Evolutionary conservation across 2,329 filamentous ascomycete genomes (phyloP).

Genomic region (Knoxdaviesia proteae): DNA sequence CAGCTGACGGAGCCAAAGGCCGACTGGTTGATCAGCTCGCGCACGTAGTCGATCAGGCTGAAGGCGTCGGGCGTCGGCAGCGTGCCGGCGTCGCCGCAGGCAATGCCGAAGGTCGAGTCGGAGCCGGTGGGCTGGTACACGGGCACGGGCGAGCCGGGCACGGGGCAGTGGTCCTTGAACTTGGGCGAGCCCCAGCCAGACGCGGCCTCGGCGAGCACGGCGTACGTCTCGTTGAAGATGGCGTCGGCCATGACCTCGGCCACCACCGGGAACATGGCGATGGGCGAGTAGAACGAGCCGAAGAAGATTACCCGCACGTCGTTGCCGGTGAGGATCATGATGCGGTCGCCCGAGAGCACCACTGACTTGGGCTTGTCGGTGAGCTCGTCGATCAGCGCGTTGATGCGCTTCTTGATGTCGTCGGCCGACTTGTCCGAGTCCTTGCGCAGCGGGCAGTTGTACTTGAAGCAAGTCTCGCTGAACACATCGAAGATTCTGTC

Average conservation of each 20-base stretch:
- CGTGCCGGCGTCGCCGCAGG: constrained; percentile 8
- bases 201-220: constrained; percentile 2
- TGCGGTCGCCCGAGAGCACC: constrained; percentile 6
- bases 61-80: constrained; percentile 8
- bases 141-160: neutral
- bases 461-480: constrained; percentile 15
- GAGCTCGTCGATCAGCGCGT: constrained; percentile 10
- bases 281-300: constrained; percentile 12
- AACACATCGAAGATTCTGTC: constrained; percentile 14
- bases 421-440: constrained; percentile 1
- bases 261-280: constrained; percentile 5
- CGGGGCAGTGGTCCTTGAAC: constrained; percentile 3
- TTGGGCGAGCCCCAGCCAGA: neutral
- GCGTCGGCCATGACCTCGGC: constrained; percentile 2
- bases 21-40: constrained; percentile 9
- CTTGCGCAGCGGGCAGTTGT: constrained; percentile 2
- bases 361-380: constrained; percentile 10
- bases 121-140: constrained; percentile 7
- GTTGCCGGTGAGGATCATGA: constrained; percentile 11
- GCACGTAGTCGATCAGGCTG: constrained; percentile 10
- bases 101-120: constrained; percentile 12
- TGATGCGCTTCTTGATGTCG: constrained; percentile 8
- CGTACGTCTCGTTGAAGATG: constrained; percentile 1
- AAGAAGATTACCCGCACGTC: constrained; percentile 12
- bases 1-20: constrained; percentile 12